A percentile compares a stretch with the other conserved stretches of the same genome.
Evolutionary conservation across 31 red algal genomes (phyloP).

Genomic region (Odonthalia washingtoniensis): DNA sequence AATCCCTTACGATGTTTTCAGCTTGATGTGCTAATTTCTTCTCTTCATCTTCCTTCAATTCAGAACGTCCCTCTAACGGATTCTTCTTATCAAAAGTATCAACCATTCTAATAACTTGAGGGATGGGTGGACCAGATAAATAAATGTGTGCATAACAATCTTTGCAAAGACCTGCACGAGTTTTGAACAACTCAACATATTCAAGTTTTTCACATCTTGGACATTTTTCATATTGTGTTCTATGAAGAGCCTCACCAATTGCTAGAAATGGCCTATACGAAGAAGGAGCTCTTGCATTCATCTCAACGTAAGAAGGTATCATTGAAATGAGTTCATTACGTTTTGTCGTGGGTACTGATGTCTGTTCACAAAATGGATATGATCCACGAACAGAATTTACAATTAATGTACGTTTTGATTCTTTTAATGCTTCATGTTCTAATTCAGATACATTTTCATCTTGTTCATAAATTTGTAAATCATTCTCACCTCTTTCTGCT

Average conservation of each 20-base stretch:
- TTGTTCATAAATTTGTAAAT: not conserved
- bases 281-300: not conserved
- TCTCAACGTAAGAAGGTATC: not conserved
- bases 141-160: not conserved
- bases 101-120: not conserved
- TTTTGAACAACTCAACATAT: not conserved
- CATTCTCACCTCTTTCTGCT: constrained; percentile 34
- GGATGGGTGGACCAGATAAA: not conserved
- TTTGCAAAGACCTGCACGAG: not conserved
- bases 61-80: not conserved
- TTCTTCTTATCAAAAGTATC: not conserved
- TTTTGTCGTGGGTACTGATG: not conserved
- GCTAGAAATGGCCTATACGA: not conserved
- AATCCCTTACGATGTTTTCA: no score
- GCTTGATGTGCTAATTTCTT: no score
- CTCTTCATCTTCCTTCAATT: no score
- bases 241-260: not conserved
- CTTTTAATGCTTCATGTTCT: not conserved
- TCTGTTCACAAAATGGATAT: not conserved
- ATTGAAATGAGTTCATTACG: not conserved
- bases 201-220: not conserved
- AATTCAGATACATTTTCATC: not conserved
- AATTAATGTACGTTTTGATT: not conserved
- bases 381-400: not conserved
- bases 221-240: not conserved